These are phyloP conservation scores for Rosa chinensis DNA, from an alignment of 306 rosid species.

Conservation along the genomic window DNA sequence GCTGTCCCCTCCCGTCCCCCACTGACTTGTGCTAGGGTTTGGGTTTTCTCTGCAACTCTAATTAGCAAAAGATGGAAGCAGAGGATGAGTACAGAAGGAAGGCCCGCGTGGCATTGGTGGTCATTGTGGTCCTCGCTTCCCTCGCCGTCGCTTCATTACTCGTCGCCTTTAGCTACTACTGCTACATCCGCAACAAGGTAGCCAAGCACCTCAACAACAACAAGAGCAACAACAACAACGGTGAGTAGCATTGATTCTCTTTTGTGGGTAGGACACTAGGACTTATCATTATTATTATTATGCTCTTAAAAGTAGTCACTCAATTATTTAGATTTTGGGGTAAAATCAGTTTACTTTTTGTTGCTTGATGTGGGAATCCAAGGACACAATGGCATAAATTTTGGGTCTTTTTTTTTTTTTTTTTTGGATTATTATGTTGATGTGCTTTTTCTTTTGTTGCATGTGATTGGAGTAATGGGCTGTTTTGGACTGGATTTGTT, in stretches of 20 bases:
- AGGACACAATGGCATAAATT: no score
- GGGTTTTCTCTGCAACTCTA: neutral
- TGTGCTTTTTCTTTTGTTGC: neutral
- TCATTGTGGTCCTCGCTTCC: slow-evolving; percentile 67
- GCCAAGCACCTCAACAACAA: slow-evolving; percentile 52
- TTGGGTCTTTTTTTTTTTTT: neutral
- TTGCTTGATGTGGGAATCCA: no score
- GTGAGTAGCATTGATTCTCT: no score
- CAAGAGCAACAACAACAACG: neutral
- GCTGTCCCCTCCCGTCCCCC: slow-evolving; percentile 10
- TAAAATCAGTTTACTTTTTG: neutral
- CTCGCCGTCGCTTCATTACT: slow-evolving; percentile 64
- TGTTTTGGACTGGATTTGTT: slow-evolving; percentile 4
- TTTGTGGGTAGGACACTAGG: no score
- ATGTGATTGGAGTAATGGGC: neutral
- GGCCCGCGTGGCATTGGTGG: slow-evolving; percentile 49
- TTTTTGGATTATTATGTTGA: neutral
- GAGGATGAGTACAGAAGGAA: slow-evolving; percentile 61
- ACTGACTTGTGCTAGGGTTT: slow-evolving; percentile 25
- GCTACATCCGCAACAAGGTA: slow-evolving; percentile 75
- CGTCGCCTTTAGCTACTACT: slow-evolving; percentile 80
- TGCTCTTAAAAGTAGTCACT: no score
- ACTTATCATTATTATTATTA: no score
- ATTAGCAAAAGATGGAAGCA: slow-evolving; percentile 47
- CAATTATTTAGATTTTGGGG: neutral